Evolutionary conservation across 208 protist species (phyloP).

Genomic region (Acanthamoeba culbertsoni): DNA sequence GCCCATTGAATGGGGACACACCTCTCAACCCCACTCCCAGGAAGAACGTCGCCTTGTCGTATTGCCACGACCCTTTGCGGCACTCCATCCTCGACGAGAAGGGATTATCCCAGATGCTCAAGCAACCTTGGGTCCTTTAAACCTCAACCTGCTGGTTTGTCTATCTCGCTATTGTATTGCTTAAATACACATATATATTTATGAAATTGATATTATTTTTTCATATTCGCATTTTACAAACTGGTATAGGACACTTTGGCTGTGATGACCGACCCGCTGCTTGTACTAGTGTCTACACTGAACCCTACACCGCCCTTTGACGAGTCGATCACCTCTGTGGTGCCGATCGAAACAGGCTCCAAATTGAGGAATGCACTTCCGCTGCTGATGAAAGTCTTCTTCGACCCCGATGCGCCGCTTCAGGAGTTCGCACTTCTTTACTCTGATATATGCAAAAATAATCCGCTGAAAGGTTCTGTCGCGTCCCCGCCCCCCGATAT

Average conservation of each 20-base stretch:
- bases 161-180: too few species aligned
- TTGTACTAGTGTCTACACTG: neutral
- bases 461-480: neutral
- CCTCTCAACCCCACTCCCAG: neutral
- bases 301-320: too few species aligned
- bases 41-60: neutral
- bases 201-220: too few species aligned
- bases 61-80: neutral
- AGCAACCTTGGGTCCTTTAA: neutral
- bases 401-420: neutral
- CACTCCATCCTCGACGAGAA: neutral
- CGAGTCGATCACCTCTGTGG: too few species aligned
- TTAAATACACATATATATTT: too few species aligned
- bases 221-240: too few species aligned
- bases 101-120: neutral
- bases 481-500: neutral
- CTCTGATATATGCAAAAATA: neutral
- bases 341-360: neutral
- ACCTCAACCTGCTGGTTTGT: neutral
- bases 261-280: neutral
- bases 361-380: neutral
- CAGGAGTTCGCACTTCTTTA: neutral
- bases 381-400: neutral
- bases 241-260: neutral
- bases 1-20: too few species aligned